Evolutionary conservation across 1,139 yeast species (phyloP), one percentile per base, ranked within the genome.

Genomic region (Blastobotrys buckinghamii): DNA sequence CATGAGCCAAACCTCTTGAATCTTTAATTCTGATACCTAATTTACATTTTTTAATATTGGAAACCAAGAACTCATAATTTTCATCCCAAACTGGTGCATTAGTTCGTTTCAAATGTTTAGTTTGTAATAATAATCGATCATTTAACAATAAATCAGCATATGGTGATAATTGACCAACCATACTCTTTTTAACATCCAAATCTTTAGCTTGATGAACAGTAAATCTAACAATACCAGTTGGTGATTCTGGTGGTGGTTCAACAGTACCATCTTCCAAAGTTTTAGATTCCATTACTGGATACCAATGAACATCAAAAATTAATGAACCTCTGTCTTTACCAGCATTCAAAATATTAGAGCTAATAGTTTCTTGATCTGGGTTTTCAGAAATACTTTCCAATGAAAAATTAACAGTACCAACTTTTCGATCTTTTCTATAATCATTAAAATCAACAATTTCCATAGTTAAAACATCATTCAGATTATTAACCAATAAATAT

Each of bases 191-290:
- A 36, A 76, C 69, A 60, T 86, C 94, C 62, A 92, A 75, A 50
- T 81, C 78, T 55, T 78, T 78, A 42, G 89, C 92, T 58, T 82
- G 83, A 57, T 84, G 83, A 50, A 92, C 72, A 22, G 79, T 77
- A 48, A 92, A 66, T 61, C 82, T 77, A 26, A 84, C 81, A 59
- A 92, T 83, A 74, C 98, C 98, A 17, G 97, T 87, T 67, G 88
- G 89, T 66, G 88, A 79, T 58, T 89, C 96, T 46, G 96, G 96
- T 42, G 95, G 89, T 43, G 95, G 90, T 57, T 80, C 83, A 45
- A 77, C 73, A 9, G 94, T 84, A 48, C 97, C 97, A 67, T 88
- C 96, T 2, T 87, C 89, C 58, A 82, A 77, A 56, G 75, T 76
- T 49, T 78, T 76, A 33, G 95, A 83, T 64, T 84, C 88, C 55